Conservation (phyloP, 208 protist species). For the Crithidia mellificae region DNA sequence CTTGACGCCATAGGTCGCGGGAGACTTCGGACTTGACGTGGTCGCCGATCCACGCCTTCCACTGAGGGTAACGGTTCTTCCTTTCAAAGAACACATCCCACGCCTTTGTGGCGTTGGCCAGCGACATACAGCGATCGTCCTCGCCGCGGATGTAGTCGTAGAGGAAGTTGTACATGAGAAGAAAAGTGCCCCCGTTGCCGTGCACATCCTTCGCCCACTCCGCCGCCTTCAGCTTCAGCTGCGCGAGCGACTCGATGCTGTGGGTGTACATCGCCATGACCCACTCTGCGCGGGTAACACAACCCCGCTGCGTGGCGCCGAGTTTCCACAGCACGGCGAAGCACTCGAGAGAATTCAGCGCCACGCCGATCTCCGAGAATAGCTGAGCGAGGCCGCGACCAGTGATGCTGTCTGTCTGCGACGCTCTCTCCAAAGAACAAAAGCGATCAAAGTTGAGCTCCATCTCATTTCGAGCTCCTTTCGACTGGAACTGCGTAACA, state of each 20-base stretch:
- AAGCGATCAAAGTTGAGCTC: slow-evolving; percentile 64
- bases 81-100: slow-evolving; percentile 72
- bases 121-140: slow-evolving; percentile 59
- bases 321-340: slow-evolving; percentile 82
- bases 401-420: slow-evolving; percentile 49
- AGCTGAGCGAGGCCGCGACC: slow-evolving; percentile 63
- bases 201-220: slow-evolving; percentile 68
- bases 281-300: slow-evolving; percentile 75
- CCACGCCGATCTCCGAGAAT: slow-evolving; percentile 53
- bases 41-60: slow-evolving; percentile 54
- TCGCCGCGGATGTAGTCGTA: slow-evolving; percentile 90
- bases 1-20: slow-evolving; percentile 83
- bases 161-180: slow-evolving; percentile 78
- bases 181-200: slow-evolving; percentile 37
- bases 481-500: slow-evolving; percentile 17
- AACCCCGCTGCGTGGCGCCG: slow-evolving; percentile 45
- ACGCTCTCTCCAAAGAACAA: slow-evolving; percentile 40
- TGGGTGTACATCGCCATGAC: slow-evolving; percentile 60
- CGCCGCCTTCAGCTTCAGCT: slow-evolving; percentile 45
- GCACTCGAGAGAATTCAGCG: slow-evolving; percentile 48
- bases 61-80: slow-evolving; percentile 33
- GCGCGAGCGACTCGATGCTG: slow-evolving; percentile 44
- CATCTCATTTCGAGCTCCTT: slow-evolving; percentile 51
- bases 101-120: slow-evolving; percentile 41
- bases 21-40: slow-evolving; percentile 54